Conservation (phyloP, 192 early-diverging fungal genomes). For the Bifiguratus adelaidae region DNA sequence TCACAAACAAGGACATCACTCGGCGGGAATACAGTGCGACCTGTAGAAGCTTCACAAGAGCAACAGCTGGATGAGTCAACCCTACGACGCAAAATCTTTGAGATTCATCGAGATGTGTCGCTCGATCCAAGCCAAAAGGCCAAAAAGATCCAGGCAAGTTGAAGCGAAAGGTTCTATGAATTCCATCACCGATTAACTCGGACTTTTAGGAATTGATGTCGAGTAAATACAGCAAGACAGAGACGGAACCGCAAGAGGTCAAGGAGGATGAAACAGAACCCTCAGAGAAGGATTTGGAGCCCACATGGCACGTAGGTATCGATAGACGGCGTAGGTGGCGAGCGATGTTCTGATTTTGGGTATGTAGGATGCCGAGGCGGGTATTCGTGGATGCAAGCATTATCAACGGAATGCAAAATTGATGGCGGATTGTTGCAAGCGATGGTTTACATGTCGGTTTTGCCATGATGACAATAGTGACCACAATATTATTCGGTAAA, state of each 20-base stretch:
- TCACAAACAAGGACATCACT: no score
- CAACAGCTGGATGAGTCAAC: constrained; percentile 8
- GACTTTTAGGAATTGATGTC: constrained; percentile 36
- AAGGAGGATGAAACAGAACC: background rate
- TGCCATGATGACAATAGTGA: constrained; percentile 74
- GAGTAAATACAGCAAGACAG: constrained; percentile 33
- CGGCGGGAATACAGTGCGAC: background rate
- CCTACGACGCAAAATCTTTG: constrained; percentile 53
- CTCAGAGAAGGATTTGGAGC: background rate
- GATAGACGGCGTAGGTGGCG: no score
- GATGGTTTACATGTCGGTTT: constrained; percentile 70
- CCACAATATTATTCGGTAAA: constrained; percentile 65
- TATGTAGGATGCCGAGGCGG: constrained; percentile 32
- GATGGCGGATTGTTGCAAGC: constrained; percentile 70
- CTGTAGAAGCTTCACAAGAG: background rate
- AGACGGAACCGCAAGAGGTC: background rate
- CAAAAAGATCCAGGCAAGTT: constrained; percentile 54
- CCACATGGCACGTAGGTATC: background rate
- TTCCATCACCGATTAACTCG: background rate
- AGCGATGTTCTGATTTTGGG: background rate
- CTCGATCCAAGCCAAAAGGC: constrained; percentile 52
- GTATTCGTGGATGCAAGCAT: constrained; percentile 65
- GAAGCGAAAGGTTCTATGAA: background rate
- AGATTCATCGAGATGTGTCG: constrained; percentile 41
- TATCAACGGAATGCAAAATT: constrained; percentile 66